phyloP scores from a whole-genome alignment of 2,329 filamentous ascomycete species.

The Pseudogymnoascus sp. region DNA sequence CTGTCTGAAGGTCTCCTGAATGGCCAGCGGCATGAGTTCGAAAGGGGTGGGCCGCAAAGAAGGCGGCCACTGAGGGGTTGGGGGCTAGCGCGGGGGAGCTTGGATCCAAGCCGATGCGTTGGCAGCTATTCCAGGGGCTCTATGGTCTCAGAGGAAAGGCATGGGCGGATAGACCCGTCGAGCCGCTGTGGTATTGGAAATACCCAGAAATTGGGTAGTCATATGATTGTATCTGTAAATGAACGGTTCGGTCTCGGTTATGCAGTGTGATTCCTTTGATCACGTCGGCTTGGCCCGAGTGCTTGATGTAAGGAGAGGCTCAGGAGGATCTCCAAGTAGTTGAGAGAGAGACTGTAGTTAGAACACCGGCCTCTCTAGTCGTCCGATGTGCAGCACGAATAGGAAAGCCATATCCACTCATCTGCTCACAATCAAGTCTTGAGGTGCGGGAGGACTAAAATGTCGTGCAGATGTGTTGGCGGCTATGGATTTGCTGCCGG shows the following conservation, averaged over 20 bases:
- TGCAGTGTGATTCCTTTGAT: neutral
- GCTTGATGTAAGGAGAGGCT: neutral
- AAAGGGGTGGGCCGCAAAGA: constrained; percentile 4
- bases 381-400: constrained; percentile 4
- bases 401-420: neutral
- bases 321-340: neutral
- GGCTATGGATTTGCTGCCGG: neutral
- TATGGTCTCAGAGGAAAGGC: neutral
- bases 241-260: neutral
- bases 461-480: constrained; percentile 8
- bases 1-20: neutral
- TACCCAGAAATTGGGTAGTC: constrained; percentile 6
- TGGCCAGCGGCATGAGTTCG: neutral
- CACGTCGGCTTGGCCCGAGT: neutral
- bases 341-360: neutral
- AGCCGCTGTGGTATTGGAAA: constrained; percentile 8
- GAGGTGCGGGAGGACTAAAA: constrained; percentile 7
- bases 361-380: neutral
- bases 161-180: constrained; percentile 5
- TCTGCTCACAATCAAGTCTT: neutral
- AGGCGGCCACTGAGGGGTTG: constrained; percentile 7
- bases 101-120: constrained; percentile 2
- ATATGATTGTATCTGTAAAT: constrained; percentile 6
- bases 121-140: constrained; percentile 2
- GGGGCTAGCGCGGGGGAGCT: neutral